Evolutionary conservation across 1,284 basidiomycete genomes (phyloP).

Genomic region (Peniophora sp.): DNA sequence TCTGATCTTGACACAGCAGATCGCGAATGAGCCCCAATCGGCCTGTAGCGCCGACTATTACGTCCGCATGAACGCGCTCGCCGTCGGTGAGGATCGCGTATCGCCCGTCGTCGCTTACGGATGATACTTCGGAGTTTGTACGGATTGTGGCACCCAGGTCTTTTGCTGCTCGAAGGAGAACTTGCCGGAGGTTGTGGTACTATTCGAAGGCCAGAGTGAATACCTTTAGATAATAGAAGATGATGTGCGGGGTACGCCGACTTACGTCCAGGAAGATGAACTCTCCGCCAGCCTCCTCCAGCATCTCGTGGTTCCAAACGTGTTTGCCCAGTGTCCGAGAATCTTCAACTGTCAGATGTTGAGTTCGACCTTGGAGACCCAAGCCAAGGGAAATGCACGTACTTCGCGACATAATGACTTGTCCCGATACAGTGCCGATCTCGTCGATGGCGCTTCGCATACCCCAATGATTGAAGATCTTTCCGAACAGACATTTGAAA

Average conservation of each 20-base stretch:
- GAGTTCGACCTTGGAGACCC: neutral
- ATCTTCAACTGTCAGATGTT: constrained; percentile 25
- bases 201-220: constrained; percentile 12
- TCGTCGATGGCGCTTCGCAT: constrained; percentile 27
- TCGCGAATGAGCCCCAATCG: constrained; percentile 26
- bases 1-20: constrained; percentile 15
- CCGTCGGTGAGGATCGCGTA: constrained; percentile 35
- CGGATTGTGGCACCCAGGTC: constrained; percentile 35
- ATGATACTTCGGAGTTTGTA: constrained; percentile 29
- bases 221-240: neutral
- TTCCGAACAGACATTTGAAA: too few species aligned
- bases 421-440: constrained; percentile 28
- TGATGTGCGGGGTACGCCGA: constrained; percentile 7
- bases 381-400: neutral
- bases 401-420: constrained; percentile 12
- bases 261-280: constrained; percentile 45
- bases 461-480: constrained; percentile 48
- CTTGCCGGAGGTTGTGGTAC: constrained; percentile 30
- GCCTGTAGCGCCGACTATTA: constrained; percentile 65
- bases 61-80: constrained; percentile 37
- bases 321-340: constrained; percentile 44
- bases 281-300: constrained; percentile 46
- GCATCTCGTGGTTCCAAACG: constrained; percentile 44
- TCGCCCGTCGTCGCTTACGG: constrained; percentile 25
- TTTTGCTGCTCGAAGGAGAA: constrained; percentile 36